Percentiles rank a stretch among this genome's conserved stretches.
Conservation (phyloP, 148 eudicot species). For the Rhododendron kiyosumense region DNA sequence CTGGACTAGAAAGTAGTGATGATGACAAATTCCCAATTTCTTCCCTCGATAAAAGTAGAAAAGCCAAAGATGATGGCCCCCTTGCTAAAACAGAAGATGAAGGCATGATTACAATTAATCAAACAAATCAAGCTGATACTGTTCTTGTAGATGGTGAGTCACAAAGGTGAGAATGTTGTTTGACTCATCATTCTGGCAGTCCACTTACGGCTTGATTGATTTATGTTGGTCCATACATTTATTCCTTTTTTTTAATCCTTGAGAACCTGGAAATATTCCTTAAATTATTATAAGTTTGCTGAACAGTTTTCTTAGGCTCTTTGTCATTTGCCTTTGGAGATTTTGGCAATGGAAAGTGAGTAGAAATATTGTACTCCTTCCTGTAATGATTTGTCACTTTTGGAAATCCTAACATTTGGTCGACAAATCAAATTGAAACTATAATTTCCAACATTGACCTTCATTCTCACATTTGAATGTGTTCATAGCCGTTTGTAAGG, state of each 20-base stretch:
- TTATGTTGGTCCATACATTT: neutral
- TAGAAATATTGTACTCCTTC: neutral
- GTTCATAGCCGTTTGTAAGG: neutral
- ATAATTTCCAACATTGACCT: neutral
- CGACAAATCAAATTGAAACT: neutral
- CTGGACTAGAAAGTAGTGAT: slow-evolving; percentile 31
- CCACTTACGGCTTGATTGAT: neutral
- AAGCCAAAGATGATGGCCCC: neutral
- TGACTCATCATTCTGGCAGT: neutral
- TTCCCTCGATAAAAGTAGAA: slow-evolving; percentile 28
- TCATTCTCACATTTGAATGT: neutral
- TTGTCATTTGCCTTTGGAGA: neutral
- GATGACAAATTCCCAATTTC: slow-evolving; percentile 52
- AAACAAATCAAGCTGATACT: slow-evolving; percentile 10
- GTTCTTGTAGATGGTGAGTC: slow-evolving; percentile 15
- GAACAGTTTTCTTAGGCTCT: neutral
- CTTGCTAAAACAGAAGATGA: neutral
- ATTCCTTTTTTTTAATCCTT: no score
- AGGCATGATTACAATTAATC: neutral
- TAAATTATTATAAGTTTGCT: neutral
- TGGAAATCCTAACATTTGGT: neutral
- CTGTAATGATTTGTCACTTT: neutral
- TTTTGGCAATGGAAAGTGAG: neutral
- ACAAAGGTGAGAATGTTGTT: slow-evolving; percentile 35
- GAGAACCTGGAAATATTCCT: neutral